Evolutionary conservation across 1,139 yeast genomes (phyloP), one percentile per base, ranked within the genome.

Genomic region (Waltiozyma sp.): DNA sequence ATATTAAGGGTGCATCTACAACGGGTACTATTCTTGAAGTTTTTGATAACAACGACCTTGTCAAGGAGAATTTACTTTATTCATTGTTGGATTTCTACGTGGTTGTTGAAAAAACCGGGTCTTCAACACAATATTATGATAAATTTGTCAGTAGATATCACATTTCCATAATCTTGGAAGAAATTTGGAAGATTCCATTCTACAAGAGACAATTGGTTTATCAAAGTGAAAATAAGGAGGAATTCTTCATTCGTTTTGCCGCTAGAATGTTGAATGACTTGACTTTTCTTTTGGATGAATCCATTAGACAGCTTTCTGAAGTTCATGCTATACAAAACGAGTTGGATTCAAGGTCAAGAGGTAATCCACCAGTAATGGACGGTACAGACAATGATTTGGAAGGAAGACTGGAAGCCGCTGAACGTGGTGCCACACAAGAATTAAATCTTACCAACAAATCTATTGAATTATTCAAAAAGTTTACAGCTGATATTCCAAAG

Each of bases 241-340:
- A 84, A 44, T 91, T 91, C 56, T 91, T 93, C 58, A 81, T 91
- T 41, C 70, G 94, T 55, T 88, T 91, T 58, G 86, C 91, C 49
- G 98, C 98, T 0, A 73, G 96, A 60, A 81, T 91, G 84, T 69
- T 91, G 58, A 93, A 91, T 61, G 99, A 91, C 62, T 80, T 94
- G 11, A 91, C 98, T 0, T 91, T 80, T 57, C 69, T 93, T 51
- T 68, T 91, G 47, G 98, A 93, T 62, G 98, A 93, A 62, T 83
- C 96, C 1, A 72, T 91, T 49, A 75, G 84, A 44, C 86, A 85
- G 56, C 69, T 91, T 49, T 73, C 79, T 36, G 80, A 77, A 39
- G 89, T 91, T 43, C 96, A 88, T 56, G 70, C 73, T 40, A 70
- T 79, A 50, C 94, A 87, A 59, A 60, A 71, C 50, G 78, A 91